phyloP scores from a whole-genome alignment of 116 monocot species.

The Iris pallida region DNA sequence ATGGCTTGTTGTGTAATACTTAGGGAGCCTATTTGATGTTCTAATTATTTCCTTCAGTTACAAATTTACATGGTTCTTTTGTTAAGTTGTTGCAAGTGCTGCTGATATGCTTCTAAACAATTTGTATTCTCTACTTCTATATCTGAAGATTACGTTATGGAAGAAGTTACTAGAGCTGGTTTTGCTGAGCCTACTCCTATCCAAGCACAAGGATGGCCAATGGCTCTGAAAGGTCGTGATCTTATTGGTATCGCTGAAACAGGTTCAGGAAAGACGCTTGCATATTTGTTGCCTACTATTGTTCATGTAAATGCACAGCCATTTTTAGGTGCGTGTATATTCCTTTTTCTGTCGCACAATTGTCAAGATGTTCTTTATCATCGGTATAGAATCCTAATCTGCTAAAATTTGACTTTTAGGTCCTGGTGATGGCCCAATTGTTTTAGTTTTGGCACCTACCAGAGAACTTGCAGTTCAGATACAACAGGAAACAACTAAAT shows the following conservation, averaged over 20 bases:
- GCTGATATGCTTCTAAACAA: no score
- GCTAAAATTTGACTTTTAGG: slow-evolving; percentile 29
- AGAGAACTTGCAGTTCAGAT: slow-evolving; percentile 98
- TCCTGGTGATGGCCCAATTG: slow-evolving; percentile 96
- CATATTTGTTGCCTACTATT: slow-evolving; percentile 91
- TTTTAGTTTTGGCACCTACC: slow-evolving; percentile 94
- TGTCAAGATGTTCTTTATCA: slow-evolving; percentile 5
- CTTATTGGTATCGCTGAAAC: slow-evolving; percentile 99
- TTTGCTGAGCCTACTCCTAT: slow-evolving; percentile 98
- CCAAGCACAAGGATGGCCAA: slow-evolving; percentile 99
- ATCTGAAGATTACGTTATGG: slow-evolving; percentile 84
- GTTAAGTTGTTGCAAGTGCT: no score
- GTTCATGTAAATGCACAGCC: slow-evolving; percentile 99
- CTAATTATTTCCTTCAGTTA: no score
- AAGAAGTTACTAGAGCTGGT: slow-evolving; percentile 90
- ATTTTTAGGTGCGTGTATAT: slow-evolving; percentile 62
- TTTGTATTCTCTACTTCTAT: no score
- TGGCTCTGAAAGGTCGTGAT: slow-evolving; percentile 98
- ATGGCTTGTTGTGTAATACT: no score
- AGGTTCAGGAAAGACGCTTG: slow-evolving; percentile 97
- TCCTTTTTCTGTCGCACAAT: neutral
- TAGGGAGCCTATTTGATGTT: no score
- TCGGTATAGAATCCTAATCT: neutral
- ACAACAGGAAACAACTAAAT: slow-evolving; percentile 93
- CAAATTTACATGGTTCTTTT: no score